A percentile compares a stretch with the other conserved stretches of the same genome.
Conservation (phyloP, 116 monocot species). For the Dioscorea cayenensis region DNA sequence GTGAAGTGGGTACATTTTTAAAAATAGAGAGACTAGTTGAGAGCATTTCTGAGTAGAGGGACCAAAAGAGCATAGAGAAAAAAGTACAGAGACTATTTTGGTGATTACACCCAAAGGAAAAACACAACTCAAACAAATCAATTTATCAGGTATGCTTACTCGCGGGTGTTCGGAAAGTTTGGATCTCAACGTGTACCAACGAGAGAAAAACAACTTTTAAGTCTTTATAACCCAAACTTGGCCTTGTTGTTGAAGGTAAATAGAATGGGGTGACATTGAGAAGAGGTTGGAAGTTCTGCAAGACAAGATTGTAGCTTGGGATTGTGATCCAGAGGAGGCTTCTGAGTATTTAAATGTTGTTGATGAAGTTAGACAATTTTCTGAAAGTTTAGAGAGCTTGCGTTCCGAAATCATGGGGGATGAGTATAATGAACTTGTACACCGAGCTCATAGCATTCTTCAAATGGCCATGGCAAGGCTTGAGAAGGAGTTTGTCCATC, state of each 20-base stretch:
- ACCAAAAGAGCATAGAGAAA: no score
- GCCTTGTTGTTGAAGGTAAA: conserved; percentile 24
- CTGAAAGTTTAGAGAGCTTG: conserved; percentile 14
- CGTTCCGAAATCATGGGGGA: not conserved
- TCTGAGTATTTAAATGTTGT: conserved; percentile 31
- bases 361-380: conserved; percentile 32
- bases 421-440: conserved; percentile 14
- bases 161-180: no score
- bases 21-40: no score
- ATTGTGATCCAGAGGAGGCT: conserved; percentile 30
- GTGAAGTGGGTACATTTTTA: no score
- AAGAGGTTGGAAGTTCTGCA: conserved; percentile 22
- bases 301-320: conserved; percentile 31
- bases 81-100: no score
- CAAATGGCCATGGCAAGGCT: conserved; percentile 62
- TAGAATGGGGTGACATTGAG: conserved; percentile 11
- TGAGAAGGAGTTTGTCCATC: conserved; percentile 63
- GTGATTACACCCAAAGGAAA: no score
- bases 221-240: no score
- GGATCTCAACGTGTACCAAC: no score
- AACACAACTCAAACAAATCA: no score
- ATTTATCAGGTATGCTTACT: no score
- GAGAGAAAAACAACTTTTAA: no score
- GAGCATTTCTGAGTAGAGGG: no score
- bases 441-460: conserved; percentile 31